A percentile compares a stretch with the other conserved stretches of the same genome.
These are phyloP conservation scores for Mycosphaerella sp. DNA, from an alignment of 2,329 filamentous ascomycete species.

Conservation along the genomic window DNA sequence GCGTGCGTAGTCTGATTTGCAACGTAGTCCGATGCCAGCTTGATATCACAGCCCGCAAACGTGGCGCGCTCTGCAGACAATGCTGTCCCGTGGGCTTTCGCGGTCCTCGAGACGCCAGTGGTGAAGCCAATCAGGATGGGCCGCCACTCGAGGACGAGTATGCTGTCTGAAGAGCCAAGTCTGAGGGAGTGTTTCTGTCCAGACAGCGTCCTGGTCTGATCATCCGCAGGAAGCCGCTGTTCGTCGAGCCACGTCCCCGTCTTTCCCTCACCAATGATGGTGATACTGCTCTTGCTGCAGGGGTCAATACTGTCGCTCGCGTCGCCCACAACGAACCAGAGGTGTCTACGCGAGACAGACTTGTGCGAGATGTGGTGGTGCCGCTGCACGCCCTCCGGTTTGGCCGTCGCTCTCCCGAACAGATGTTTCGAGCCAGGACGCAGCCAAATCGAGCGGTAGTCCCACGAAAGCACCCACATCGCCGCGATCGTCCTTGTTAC, in stretches of 20 bases:
- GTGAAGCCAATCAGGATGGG: conserved; percentile 78
- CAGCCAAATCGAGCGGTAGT: conserved; percentile 37
- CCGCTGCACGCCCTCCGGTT: conserved; percentile 33
- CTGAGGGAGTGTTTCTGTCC: conserved; percentile 55
- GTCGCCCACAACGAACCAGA: conserved; percentile 65
- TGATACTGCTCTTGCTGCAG: conserved; percentile 61
- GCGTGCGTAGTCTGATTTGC: conserved; percentile 73
- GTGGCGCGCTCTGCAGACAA: conserved; percentile 56
- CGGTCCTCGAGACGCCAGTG: conserved; percentile 55
- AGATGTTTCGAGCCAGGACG: conserved; percentile 27
- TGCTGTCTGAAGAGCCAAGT: conserved; percentile 56
- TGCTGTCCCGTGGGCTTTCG: conserved; percentile 45
- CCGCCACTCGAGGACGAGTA: conserved; percentile 54
- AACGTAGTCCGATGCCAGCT: conserved; percentile 69
- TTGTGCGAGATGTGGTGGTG: conserved; percentile 67
- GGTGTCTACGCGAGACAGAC: conserved; percentile 81
- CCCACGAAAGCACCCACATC: conserved; percentile 54
- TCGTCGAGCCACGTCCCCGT: conserved; percentile 76
- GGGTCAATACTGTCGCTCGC: conserved; percentile 59
- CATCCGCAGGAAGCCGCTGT: conserved; percentile 52
- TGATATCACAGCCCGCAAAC: conserved; percentile 83
- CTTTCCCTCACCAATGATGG: conserved; percentile 77
- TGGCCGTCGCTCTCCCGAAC: conserved; percentile 64
- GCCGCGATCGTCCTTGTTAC: not conserved
- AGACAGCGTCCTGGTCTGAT: conserved; percentile 35